These are phyloP conservation scores for Haematococcus sp. DNA, from an alignment of 139 green algal species.

Conservation along the genomic window DNA sequence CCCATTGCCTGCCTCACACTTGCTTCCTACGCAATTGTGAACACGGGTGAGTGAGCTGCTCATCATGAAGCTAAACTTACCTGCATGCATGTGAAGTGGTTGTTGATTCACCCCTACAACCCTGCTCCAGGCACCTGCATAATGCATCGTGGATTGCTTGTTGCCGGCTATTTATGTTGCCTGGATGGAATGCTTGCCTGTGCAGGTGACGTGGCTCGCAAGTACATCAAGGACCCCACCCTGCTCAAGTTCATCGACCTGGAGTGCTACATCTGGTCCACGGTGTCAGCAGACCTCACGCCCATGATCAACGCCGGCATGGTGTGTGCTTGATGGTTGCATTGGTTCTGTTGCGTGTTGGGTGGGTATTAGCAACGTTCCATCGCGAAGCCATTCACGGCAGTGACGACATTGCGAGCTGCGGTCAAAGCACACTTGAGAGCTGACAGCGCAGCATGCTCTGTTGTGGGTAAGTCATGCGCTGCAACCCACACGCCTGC, in stretches of 20 bases:
- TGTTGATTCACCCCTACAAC: no score
- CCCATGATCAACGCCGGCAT: constrained; percentile 96
- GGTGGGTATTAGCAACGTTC: no score
- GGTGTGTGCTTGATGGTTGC: constrained; percentile 29
- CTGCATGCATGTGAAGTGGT: no score
- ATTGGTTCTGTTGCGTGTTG: no score
- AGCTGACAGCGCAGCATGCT: no score
- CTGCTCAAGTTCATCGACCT: constrained; percentile 94
- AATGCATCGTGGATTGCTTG: no score
- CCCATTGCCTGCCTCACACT: constrained; percentile 84
- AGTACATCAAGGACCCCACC: constrained; percentile 87
- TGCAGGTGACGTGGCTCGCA: constrained; percentile 72
- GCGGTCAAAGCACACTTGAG: no score
- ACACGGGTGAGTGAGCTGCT: constrained; percentile 57
- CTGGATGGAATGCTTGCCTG: no score
- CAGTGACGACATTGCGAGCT: no score
- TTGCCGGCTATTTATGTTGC: background rate
- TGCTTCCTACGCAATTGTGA: constrained; percentile 74
- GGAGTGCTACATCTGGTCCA: constrained; percentile 96
- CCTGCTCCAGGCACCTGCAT: no score
- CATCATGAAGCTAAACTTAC: no score
- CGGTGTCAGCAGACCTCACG: constrained; percentile 83
- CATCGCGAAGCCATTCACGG: no score
- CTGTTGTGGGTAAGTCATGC: background rate
- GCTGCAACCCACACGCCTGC: background rate